phyloP scores from a whole-genome alignment of 352 stramenopile genomes.

The Aphanomyces invadans region DNA sequence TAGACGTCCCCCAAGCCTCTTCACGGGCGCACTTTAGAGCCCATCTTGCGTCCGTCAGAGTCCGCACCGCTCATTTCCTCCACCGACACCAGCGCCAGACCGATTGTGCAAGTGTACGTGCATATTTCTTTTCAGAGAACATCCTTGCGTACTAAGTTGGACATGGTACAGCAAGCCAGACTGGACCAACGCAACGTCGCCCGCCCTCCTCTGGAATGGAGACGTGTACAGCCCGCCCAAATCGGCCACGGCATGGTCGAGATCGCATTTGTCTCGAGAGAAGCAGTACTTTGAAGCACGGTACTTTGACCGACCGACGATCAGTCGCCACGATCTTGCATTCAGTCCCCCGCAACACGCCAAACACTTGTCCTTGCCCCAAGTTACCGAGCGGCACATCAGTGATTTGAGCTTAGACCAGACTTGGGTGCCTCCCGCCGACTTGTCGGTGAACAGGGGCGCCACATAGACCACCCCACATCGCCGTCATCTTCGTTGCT shows the following conservation, averaged over 20 bases:
- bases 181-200: background rate
- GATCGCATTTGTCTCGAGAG: background rate
- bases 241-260: background rate
- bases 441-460: too few relatives aligned
- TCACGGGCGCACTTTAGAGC: background rate
- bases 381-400: background rate
- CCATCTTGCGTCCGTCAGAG: background rate
- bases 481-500: too few relatives aligned
- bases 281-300: background rate
- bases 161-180: background rate
- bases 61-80: background rate
- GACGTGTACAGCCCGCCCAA: background rate
- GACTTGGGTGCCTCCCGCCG: background rate
- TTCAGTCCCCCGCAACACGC: background rate
- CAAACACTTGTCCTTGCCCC: background rate
- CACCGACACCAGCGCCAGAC: background rate
- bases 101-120: background rate
- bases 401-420: background rate
- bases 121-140: too few relatives aligned
- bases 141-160: background rate
- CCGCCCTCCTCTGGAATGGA: background rate
- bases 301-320: background rate
- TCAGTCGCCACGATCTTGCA: background rate
- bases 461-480: too few relatives aligned
- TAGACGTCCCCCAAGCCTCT: background rate